Percentiles rank a stretch among this genome's conserved stretches.
Conservation (phyloP, 257 asterid genomes). For the Jasminum sambac region DNA sequence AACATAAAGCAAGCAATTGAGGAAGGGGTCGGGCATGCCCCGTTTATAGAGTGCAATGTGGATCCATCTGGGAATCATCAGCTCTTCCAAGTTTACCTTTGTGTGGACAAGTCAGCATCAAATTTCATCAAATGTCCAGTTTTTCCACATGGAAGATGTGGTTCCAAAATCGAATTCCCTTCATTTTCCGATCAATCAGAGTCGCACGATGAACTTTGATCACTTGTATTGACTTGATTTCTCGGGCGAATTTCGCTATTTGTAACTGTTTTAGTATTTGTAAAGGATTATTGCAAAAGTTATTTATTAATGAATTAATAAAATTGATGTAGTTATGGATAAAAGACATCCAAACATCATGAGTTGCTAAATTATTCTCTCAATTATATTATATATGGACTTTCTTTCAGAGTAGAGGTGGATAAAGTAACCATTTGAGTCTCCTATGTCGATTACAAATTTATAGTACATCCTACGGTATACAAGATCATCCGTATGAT, state of each 20-base stretch:
- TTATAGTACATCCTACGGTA: too few species aligned
- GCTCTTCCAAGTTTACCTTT: slow-evolving; percentile 60
- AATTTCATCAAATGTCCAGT: slow-evolving; percentile 61
- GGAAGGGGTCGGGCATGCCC: slow-evolving; percentile 51
- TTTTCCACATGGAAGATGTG: slow-evolving; percentile 51
- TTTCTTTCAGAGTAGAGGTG: too few species aligned
- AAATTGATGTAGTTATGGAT: too few species aligned
- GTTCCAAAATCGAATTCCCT: slow-evolving; percentile 58
- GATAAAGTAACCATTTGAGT: too few species aligned
- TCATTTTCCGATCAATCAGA: slow-evolving; percentile 35
- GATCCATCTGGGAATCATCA: slow-evolving; percentile 59
- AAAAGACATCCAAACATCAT: too few species aligned
- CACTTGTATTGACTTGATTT: not conserved
- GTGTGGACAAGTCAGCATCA: slow-evolving; percentile 60
- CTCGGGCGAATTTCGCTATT: not conserved
- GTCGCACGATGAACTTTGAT: slow-evolving; percentile 32
- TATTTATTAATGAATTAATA: too few species aligned
- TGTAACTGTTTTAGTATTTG: not conserved
- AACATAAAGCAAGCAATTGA: slow-evolving; percentile 54
- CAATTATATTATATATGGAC: too few species aligned
- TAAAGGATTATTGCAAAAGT: not conserved
- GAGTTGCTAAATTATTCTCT: too few species aligned
- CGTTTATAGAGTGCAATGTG: slow-evolving; percentile 65
- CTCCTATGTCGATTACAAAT: too few species aligned
- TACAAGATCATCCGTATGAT: too few species aligned